phyloP scores from a whole-genome alignment of 2,329 filamentous ascomycete genomes.

The Cladophialophora exuberans region DNA sequence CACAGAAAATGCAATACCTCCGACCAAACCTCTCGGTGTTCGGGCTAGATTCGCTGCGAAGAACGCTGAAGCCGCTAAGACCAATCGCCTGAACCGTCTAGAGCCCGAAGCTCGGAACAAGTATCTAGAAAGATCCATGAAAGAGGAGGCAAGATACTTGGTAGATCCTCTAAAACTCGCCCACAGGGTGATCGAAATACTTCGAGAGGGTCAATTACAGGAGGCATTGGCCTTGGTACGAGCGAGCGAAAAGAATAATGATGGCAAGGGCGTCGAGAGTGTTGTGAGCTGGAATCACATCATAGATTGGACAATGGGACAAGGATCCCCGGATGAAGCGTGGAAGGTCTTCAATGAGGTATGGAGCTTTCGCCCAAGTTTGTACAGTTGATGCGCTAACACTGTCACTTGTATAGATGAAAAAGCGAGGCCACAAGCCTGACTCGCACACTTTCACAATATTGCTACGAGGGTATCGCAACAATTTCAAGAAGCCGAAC shows the following conservation, averaged over 20 bases:
- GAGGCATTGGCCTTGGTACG: slow-evolving; percentile 72
- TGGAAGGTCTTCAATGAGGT: slow-evolving; percentile 90
- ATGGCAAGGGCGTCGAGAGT: slow-evolving; percentile 57
- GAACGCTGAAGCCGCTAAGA: slow-evolving; percentile 25
- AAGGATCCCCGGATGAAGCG: slow-evolving; percentile 64
- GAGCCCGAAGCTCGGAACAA: slow-evolving; percentile 7
- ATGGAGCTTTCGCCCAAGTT: too few relatives aligned
- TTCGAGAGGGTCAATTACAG: slow-evolving; percentile 63
- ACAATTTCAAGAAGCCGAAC: slow-evolving; percentile 58
- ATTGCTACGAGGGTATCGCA: slow-evolving; percentile 74
- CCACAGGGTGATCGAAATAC: slow-evolving; percentile 63
- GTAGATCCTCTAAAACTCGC: slow-evolving; percentile 73
- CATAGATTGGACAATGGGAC: slow-evolving; percentile 70
- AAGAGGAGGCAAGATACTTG: slow-evolving; percentile 25
- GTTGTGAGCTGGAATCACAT: slow-evolving; percentile 87
- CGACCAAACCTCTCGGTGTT: slow-evolving; percentile 8
- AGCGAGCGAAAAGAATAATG: slow-evolving; percentile 21
- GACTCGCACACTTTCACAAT: slow-evolving; percentile 83
- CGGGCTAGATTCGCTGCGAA: slow-evolving; percentile 13
- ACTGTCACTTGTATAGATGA: too few relatives aligned
- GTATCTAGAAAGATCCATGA: slow-evolving; percentile 20
- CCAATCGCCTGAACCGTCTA: slow-evolving; percentile 24
- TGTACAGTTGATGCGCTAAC: too few relatives aligned
- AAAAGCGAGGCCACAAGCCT: slow-evolving; percentile 81
- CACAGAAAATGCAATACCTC: slow-evolving; percentile 4